These are phyloP conservation scores for Beta lomatogona DNA, from an alignment of 179 eudicot genomes.

Conservation along the genomic window DNA sequence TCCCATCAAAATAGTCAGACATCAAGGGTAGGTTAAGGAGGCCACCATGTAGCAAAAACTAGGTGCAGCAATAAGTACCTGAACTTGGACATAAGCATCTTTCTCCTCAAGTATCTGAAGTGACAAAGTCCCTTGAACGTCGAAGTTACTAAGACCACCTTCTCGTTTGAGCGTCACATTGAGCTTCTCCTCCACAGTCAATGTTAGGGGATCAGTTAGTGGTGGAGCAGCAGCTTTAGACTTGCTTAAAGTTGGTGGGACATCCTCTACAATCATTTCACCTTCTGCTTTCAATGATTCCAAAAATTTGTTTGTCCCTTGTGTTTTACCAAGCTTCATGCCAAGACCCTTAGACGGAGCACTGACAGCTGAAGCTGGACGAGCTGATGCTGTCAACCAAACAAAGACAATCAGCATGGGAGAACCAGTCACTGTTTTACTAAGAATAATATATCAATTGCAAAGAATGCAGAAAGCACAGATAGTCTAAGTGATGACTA, in stretches of 20 bases:
- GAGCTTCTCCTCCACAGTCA: constrained; percentile 90
- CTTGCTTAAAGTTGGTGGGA: constrained; percentile 62
- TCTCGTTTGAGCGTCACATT: constrained; percentile 83
- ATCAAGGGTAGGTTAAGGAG: background rate
- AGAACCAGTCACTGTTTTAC: background rate
- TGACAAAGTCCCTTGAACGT: constrained; percentile 88
- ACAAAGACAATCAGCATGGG: constrained; percentile 11
- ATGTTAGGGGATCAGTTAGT: constrained; percentile 88
- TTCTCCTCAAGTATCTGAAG: constrained; percentile 94
- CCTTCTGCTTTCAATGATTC: constrained; percentile 99
- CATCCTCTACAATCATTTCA: constrained; percentile 92
- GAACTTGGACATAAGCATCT: constrained; percentile 94
- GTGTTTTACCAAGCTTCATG: constrained; percentile 92
- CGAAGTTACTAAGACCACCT: constrained; percentile 88
- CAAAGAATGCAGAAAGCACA: background rate
- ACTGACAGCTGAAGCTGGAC: constrained; percentile 71
- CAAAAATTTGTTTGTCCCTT: constrained; percentile 82
- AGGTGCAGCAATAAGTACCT: constrained; percentile 49
- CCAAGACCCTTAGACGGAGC: constrained; percentile 94
- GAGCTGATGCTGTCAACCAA: constrained; percentile 53
- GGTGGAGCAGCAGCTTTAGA: constrained; percentile 84
- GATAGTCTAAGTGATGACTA: background rate
- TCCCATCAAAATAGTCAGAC: background rate
- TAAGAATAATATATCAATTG: background rate
- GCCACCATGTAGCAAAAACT: background rate